Evolutionary conservation across 129 eudicot genomes (phyloP).

Genomic region (Flaveria sonorensis): DNA sequence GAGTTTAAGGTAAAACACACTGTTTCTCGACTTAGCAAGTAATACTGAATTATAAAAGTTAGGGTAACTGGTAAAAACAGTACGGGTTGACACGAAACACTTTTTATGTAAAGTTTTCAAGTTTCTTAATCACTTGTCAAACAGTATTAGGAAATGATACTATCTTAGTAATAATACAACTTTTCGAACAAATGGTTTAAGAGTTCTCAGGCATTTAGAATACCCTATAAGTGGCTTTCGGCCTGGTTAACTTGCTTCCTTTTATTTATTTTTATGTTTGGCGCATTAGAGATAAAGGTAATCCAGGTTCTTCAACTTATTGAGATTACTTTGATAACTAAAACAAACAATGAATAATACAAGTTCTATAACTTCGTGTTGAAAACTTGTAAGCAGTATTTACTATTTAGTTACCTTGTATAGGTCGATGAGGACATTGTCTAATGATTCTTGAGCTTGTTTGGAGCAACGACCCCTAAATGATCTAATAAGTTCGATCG

Average conservation of each 20-base stretch:
- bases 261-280: too few species aligned
- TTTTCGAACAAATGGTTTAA: too few species aligned
- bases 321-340: too few species aligned
- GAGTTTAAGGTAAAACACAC: background rate
- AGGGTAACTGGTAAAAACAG: background rate
- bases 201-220: too few species aligned
- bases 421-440: constrained; percentile 74
- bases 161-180: too few species aligned
- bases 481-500: constrained; percentile 72
- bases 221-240: too few species aligned
- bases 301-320: too few species aligned
- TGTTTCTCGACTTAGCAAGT: background rate
- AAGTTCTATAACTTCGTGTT: background rate
- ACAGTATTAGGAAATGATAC: too few species aligned
- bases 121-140: background rate
- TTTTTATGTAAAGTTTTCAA: background rate
- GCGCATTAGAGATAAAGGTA: too few species aligned
- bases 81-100: background rate
- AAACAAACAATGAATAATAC: background rate
- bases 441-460: constrained; percentile 91
- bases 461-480: constrained; percentile 62
- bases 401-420: constrained; percentile 64
- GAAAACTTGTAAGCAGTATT: background rate
- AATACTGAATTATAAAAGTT: background rate
- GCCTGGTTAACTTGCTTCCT: too few species aligned